Evolutionary conservation across 2,329 filamentous ascomycete genomes (phyloP).

Genomic region (Aspergillus sp.): DNA sequence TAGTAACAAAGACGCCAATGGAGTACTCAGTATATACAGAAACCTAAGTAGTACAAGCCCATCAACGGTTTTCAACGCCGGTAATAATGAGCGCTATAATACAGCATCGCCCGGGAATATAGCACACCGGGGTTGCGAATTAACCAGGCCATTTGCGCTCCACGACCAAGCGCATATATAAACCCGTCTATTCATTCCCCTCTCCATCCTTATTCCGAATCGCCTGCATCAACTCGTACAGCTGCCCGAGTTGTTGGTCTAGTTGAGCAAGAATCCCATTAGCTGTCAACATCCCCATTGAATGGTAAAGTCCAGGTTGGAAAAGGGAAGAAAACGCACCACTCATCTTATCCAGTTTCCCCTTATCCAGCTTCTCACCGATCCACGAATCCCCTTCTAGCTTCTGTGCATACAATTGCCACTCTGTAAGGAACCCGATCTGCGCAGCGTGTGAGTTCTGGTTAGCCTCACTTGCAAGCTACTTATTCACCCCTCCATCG

Average conservation of each 20-base stretch:
- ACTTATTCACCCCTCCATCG: no score
- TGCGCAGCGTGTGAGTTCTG: conserved; percentile 35
- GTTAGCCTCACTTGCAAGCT: neutral
- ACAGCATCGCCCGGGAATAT: neutral
- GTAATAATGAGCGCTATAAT: no score
- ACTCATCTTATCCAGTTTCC: conserved; percentile 90
- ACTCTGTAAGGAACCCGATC: conserved; percentile 95
- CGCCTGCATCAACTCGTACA: conserved; percentile 91
- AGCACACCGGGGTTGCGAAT: neutral
- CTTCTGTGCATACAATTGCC: conserved; percentile 92
- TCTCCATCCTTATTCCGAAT: conserved; percentile 56
- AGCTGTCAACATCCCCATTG: conserved; percentile 1
- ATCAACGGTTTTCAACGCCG: neutral
- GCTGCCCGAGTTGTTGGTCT: conserved; percentile 91
- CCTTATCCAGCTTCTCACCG: conserved; percentile 77
- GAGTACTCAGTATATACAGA: neutral
- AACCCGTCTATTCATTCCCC: neutral
- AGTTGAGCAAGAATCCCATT: neutral
- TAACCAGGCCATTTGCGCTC: neutral
- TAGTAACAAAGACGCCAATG: neutral
- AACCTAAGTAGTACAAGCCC: neutral
- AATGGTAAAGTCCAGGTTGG: neutral
- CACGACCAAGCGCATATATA: neutral
- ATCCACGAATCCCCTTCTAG: conserved; percentile 85
- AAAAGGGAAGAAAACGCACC: conserved; percentile 55